Evolutionary conservation across 2,329 filamentous ascomycete genomes (phyloP).

Genomic region (Zelopaecilomyces penicillatus): DNA sequence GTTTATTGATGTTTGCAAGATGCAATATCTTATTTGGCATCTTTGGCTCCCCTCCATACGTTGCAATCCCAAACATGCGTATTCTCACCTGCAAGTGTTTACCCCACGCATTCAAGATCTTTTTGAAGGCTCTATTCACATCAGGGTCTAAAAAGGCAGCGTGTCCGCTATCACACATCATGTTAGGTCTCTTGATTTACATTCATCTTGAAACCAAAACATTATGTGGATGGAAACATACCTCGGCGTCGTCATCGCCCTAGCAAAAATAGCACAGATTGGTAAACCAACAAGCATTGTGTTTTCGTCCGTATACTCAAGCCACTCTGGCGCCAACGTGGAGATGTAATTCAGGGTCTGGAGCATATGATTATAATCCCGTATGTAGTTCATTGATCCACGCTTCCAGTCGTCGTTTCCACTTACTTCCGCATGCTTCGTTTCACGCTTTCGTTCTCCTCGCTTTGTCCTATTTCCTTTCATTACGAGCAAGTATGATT

Average conservation of each 20-base stretch:
- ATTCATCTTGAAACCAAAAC: not conserved
- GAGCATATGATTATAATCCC: conserved; percentile 59
- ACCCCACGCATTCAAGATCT: conserved; percentile 48
- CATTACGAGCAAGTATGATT: conserved; percentile 49
- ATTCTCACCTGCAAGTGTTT: conserved; percentile 37
- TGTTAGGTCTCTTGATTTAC: conserved; percentile 3
- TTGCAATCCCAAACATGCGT: not conserved
- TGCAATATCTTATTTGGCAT: too few relatives aligned
- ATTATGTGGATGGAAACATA: conserved; percentile 15
- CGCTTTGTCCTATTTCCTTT: too few relatives aligned
- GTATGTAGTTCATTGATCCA: conserved; percentile 53
- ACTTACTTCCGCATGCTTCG: too few relatives aligned
- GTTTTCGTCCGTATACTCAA: conserved; percentile 39
- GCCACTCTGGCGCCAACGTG: conserved; percentile 42
- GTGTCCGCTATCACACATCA: conserved; percentile 37
- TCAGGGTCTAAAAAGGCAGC: conserved; percentile 47
- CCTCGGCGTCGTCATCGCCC: conserved; percentile 46
- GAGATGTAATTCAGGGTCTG: conserved; percentile 53
- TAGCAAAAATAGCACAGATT: conserved; percentile 43
- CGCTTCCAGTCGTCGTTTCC: too few relatives aligned
- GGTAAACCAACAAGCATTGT: conserved; percentile 46
- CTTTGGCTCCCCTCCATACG: too few relatives aligned
- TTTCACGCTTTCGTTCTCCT: too few relatives aligned
- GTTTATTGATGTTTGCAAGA: too few relatives aligned
- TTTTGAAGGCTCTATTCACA: conserved; percentile 44